phyloP scores from a whole-genome alignment of 306 rosid species.

The Vigna angularis region DNA sequence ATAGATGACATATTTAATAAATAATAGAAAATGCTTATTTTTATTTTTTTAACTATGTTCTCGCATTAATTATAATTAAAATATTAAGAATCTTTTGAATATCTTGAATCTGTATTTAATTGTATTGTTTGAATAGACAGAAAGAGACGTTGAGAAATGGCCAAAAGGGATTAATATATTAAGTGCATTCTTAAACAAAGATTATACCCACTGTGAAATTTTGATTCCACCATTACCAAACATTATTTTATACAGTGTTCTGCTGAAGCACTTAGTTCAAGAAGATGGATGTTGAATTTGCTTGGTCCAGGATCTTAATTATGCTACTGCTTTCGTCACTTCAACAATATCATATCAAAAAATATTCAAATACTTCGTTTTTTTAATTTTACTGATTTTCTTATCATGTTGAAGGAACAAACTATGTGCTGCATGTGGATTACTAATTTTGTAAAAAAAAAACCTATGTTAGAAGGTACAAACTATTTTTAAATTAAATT shows the following conservation, averaged over 20 bases:
- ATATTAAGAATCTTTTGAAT: background rate
- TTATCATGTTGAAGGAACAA: too few relatives aligned
- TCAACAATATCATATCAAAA: background rate
- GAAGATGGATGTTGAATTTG: conserved; percentile 45
- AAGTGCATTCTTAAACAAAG: conserved; percentile 45
- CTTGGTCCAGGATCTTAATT: conserved; percentile 45
- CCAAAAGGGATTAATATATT: conserved; percentile 46
- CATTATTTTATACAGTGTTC: conserved; percentile 33
- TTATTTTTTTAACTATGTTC: too few relatives aligned
- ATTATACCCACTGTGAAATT: conserved; percentile 40
- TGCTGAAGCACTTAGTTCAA: conserved; percentile 46
- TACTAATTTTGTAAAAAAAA: too few relatives aligned
- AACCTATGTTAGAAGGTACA: too few relatives aligned
- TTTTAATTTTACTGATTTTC: too few relatives aligned
- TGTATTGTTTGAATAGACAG: conserved; percentile 43
- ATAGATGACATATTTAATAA: too few relatives aligned
- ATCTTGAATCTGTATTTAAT: background rate
- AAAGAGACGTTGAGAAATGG: conserved; percentile 65
- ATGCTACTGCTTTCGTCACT: conserved; percentile 62
- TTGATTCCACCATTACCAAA: conserved; percentile 47
- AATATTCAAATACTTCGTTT: background rate
- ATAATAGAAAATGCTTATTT: too few relatives aligned
- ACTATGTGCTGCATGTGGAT: too few relatives aligned
- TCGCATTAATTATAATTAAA: background rate
- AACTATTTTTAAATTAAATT: too few relatives aligned